Evolutionary conservation across 176 grass and related monocot species (phyloP).

Genomic region (Phragmites australis): DNA sequence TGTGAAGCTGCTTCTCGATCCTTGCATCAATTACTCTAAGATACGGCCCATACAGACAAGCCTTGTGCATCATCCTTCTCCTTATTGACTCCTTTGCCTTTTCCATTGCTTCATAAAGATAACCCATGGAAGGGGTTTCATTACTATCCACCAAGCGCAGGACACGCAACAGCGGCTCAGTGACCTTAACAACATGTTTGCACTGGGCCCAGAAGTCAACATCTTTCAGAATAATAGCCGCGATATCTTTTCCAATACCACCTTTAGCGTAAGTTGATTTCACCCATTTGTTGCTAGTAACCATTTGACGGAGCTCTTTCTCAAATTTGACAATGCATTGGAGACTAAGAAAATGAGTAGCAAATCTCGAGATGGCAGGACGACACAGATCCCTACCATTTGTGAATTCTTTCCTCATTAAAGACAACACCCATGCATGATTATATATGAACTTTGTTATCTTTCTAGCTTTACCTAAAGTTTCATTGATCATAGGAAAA

Average conservation of each 20-base stretch:
- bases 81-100: slow-evolving; percentile 63
- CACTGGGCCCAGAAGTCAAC: slow-evolving; percentile 50
- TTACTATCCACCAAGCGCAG: slow-evolving; percentile 50
- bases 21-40: slow-evolving; percentile 58
- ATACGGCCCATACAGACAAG: slow-evolving; percentile 46
- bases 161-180: slow-evolving; percentile 43
- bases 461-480: slow-evolving; percentile 53
- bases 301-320: slow-evolving; percentile 52
- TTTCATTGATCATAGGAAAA: slow-evolving; percentile 57
- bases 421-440: slow-evolving; percentile 56
- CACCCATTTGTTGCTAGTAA: slow-evolving; percentile 51
- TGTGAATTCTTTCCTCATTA: slow-evolving; percentile 71
- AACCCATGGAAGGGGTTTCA: slow-evolving; percentile 57
- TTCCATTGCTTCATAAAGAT: slow-evolving; percentile 61
- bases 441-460: slow-evolving; percentile 67
- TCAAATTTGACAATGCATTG: slow-evolving; percentile 57
- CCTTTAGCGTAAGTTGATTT: slow-evolving; percentile 48
- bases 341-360: slow-evolving; percentile 60
- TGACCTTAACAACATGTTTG: slow-evolving; percentile 54
- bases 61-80: slow-evolving; percentile 50
- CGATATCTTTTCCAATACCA: slow-evolving; percentile 43
- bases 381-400: slow-evolving; percentile 57
- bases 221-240: slow-evolving; percentile 55
- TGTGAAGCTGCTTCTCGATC: slow-evolving; percentile 59
- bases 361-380: slow-evolving; percentile 55